Conservation (phyloP, 495 filamentous ascomycete genomes). For the Geopyxis carbonaria region DNA sequence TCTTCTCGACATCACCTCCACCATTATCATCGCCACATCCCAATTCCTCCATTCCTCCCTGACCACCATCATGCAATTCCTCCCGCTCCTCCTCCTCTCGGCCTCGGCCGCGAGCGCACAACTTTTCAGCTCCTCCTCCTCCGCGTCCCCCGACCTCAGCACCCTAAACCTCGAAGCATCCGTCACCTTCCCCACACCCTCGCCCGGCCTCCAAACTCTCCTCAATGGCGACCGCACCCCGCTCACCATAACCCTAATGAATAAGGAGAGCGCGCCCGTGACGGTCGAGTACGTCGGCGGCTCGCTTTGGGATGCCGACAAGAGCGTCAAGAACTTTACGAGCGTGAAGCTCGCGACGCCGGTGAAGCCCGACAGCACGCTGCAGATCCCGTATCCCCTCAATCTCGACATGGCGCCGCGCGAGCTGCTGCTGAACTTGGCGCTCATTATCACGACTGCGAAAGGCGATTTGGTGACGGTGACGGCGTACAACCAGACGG, state of each 20-base stretch:
- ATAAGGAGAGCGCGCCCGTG: constrained; percentile 64
- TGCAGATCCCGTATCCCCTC: constrained; percentile 57
- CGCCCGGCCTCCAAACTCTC: constrained; percentile 32
- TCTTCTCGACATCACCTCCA: too few relatives aligned
- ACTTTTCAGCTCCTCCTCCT: constrained; percentile 8
- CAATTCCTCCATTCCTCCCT: too few relatives aligned
- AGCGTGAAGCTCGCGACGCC: constrained; percentile 42
- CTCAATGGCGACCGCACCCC: constrained; percentile 82
- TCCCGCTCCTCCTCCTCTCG: constrained; percentile 12
- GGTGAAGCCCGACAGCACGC: constrained; percentile 21
- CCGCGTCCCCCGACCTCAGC: constrained; percentile 9
- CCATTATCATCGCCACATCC: too few relatives aligned
- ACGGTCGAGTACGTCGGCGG: constrained; percentile 64
- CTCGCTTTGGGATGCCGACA: constrained; percentile 36
- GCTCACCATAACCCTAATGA: constrained; percentile 63
- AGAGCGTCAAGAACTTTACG: constrained; percentile 50
- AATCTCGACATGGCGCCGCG: constrained; percentile 84
- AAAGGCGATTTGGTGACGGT: constrained; percentile 56
- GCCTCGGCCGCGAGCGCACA: constrained; percentile 16
- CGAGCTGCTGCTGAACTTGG: constrained; percentile 65
- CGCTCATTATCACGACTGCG: constrained; percentile 48
- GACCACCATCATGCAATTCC: constrained; percentile 16
- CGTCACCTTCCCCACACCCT: constrained; percentile 62
- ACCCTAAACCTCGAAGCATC: constrained; percentile 56
- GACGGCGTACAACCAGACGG: constrained; percentile 69